Evolutionary conservation across 148 eudicot species (phyloP).

Genomic region (Camellia lanceoleosa): DNA sequence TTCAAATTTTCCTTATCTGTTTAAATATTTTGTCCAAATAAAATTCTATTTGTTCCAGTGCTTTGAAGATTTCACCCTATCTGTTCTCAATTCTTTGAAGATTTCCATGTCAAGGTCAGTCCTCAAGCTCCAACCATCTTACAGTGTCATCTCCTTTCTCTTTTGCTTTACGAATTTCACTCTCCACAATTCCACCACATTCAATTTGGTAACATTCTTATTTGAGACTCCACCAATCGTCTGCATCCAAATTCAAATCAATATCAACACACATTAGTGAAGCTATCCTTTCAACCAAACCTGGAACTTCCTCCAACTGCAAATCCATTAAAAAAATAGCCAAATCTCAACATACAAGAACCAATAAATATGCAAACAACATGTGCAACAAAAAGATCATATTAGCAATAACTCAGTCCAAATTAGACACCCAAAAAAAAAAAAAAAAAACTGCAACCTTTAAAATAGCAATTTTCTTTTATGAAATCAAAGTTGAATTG

Average conservation of each 20-base stretch:
- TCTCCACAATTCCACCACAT: constrained; percentile 45
- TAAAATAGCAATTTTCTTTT: no score
- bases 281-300: constrained; percentile 93
- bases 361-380: not conserved
- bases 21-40: no score
- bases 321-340: constrained; percentile 27
- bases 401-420: not conserved
- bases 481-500: no score
- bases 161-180: constrained; percentile 48
- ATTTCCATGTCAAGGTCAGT: not conserved
- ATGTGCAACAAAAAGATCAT: not conserved
- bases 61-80: no score
- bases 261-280: constrained; percentile 17
- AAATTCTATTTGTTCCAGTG: no score
- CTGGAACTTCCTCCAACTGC: constrained; percentile 94
- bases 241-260: constrained; percentile 41
- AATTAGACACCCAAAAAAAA: not conserved
- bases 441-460: no score
- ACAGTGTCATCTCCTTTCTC: constrained; percentile 45
- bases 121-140: constrained; percentile 94
- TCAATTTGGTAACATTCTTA: constrained; percentile 34
- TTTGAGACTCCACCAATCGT: constrained; percentile 24
- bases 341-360: not conserved
- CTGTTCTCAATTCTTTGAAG: no score
- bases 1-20: no score